Base-by-base conservation (phyloP, 352 stramenopile genomes). In the Pythium brachiatum region DNA sequence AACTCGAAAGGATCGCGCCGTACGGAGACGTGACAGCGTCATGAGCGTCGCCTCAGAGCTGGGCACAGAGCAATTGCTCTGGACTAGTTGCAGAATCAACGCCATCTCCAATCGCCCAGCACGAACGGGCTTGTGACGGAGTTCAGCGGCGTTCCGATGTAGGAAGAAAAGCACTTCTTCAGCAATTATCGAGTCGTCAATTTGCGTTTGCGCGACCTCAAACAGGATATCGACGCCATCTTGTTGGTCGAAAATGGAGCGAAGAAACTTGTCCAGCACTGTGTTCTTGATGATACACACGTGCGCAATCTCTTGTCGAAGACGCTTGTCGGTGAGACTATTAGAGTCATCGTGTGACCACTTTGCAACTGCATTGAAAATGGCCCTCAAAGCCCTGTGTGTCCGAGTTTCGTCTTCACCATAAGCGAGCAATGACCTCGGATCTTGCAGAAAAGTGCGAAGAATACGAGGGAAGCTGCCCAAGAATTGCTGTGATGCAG, bases 41-140 rank as follows among this genome's bases (percentile, higher is more conserved):
- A 47, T 25, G 18, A 60, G 16, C 23, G 21, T 36, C 23, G 15
- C 4, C 26, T 27, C 23, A 36, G 23, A 20, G 23, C 26, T 27
- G 11, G 32, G 20, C 0, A 25, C 18, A 23, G 2, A 55, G 57
- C 34, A 18, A n/a, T 53, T 38, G 0, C 5, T 25, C 18, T 27
- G 29, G n/a, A 66, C 53, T 18, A 31, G 12, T 9, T 60, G 38
- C 2, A 66, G 41, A 15, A 66, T 16, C 27, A 54, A 16, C 29
- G 39, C 15, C 29, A 66, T 53, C 23, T 66, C 60, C 9, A 0
- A 12, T 23, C 60, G 18, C 2, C 31, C 41, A n/a, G 43, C 52
- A 20, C 16, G 60, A 11, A 60, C n/a, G 0, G 52, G 36, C 56
- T 66, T 66, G 39, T 66, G 51, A 2, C 60, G 60, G 2, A 60